Conservation (phyloP, 78 protist species). For the Protostelium mycophagum region DNA sequence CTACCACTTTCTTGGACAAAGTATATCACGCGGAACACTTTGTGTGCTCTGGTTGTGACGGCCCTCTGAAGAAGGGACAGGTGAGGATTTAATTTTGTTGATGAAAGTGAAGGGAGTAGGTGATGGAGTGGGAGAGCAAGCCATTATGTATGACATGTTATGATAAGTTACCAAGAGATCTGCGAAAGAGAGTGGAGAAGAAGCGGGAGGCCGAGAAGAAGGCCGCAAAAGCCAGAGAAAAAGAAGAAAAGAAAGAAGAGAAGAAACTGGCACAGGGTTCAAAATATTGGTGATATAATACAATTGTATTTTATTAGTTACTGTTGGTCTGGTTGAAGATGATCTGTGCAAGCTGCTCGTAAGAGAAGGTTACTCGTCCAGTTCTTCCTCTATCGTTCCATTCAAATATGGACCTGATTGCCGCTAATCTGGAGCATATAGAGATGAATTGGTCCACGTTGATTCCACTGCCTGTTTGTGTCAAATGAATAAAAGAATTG, state of each 20-base stretch:
- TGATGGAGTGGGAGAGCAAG: constrained; percentile 65
- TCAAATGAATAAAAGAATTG: not conserved
- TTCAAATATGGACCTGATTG: not conserved
- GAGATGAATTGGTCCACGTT: not conserved
- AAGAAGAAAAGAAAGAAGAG: constrained; percentile 44
- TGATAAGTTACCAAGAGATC: constrained; percentile 56
- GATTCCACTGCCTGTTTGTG: not conserved
- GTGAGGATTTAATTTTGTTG: not conserved
- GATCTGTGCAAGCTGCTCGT: not conserved
- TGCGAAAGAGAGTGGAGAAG: constrained; percentile 50
- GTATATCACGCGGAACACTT: constrained; percentile 63
- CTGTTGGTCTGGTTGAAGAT: not conserved
- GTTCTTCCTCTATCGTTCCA: not conserved
- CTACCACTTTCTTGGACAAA: constrained; percentile 54
- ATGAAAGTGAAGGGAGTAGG: too few relatives aligned
- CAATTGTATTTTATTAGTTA: not conserved
- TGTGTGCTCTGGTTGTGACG: constrained; percentile 58
- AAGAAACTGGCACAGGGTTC: too few relatives aligned
- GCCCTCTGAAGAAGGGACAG: constrained; percentile 24
- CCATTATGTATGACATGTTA: constrained; percentile 58
- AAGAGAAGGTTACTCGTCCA: not conserved
- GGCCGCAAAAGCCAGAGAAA: constrained; percentile 28
- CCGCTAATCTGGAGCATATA: not conserved
- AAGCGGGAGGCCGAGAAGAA: constrained; percentile 57
- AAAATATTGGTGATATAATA: too few relatives aligned